Evolutionary conservation across 1,284 basidiomycete genomes (phyloP).

Genomic region (Singerocomus inundabilis): DNA sequence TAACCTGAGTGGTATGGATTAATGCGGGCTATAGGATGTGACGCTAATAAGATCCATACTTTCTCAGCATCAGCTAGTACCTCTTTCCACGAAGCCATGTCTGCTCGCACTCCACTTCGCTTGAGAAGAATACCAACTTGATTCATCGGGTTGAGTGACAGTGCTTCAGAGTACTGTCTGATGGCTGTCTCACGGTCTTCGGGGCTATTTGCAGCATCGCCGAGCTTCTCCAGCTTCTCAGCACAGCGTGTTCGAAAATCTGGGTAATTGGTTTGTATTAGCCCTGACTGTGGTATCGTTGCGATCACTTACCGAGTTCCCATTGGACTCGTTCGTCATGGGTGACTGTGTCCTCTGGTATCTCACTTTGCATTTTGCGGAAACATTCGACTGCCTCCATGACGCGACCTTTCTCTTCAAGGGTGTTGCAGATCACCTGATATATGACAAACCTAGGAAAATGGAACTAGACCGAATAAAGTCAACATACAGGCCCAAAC

Average conservation of each 20-base stretch:
- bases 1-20: no score
- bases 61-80: no score
- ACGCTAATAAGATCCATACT: no score
- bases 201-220: neutral
- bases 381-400: neutral
- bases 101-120: no score
- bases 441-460: neutral
- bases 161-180: neutral
- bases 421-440: slow-evolving; percentile 4
- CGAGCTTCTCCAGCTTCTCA: neutral
- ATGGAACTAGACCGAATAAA: slow-evolving; percentile 1
- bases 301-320: slow-evolving; percentile 1
- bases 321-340: neutral
- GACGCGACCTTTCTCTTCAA: neutral
- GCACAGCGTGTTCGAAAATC: neutral
- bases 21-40: no score
- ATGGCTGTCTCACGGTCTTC: neutral
- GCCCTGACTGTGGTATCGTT: accelerated
- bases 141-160: neutral
- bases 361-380: slow-evolving; percentile 1
- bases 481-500: neutral
- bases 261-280: neutral
- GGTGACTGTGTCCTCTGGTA: neutral
- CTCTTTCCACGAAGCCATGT: no score
- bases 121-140: neutral